Percentiles rank a stretch among this genome's conserved stretches.
phyloP scores from a whole-genome alignment of 495 filamentous ascomycete genomes.

The Neurospora africana region DNA sequence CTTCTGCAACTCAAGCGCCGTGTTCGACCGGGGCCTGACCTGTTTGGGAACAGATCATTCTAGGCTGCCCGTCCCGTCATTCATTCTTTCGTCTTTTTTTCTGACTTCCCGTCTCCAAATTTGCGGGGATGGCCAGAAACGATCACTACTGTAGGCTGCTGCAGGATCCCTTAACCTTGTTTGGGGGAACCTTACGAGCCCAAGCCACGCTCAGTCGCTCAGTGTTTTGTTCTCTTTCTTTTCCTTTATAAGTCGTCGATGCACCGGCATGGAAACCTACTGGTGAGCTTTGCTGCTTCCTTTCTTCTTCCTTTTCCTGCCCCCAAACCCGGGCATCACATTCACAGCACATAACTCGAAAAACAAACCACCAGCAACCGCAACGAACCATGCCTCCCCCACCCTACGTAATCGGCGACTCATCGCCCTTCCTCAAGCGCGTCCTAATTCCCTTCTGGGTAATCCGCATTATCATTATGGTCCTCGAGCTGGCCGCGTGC shows the following conservation, averaged over 20 bases:
- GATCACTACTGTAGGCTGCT: not conserved
- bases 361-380: not conserved
- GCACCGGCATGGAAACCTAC: not conserved
- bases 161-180: not conserved
- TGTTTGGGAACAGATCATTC: not conserved
- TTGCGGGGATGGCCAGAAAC: not conserved
- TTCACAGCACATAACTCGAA: not conserved
- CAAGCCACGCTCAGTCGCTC: not conserved
- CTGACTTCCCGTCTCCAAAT: not conserved
- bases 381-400: conserved; percentile 11
- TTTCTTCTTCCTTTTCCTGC: no score
- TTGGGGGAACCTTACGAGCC: not conserved
- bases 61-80: not conserved
- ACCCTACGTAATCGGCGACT: conserved; percentile 16
- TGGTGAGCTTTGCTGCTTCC: not conserved
- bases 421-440: conserved; percentile 33
- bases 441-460: conserved; percentile 85
- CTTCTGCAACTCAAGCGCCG: not conserved
- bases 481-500: conserved; percentile 15
- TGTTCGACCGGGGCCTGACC: not conserved
- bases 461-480: conserved; percentile 48
- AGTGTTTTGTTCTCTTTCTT: not conserved
- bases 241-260: not conserved
- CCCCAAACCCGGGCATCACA: no score
- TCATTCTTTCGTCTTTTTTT: not conserved